phyloP scores from a whole-genome alignment of 257 asterid genomes.

The Solanum chilense region DNA sequence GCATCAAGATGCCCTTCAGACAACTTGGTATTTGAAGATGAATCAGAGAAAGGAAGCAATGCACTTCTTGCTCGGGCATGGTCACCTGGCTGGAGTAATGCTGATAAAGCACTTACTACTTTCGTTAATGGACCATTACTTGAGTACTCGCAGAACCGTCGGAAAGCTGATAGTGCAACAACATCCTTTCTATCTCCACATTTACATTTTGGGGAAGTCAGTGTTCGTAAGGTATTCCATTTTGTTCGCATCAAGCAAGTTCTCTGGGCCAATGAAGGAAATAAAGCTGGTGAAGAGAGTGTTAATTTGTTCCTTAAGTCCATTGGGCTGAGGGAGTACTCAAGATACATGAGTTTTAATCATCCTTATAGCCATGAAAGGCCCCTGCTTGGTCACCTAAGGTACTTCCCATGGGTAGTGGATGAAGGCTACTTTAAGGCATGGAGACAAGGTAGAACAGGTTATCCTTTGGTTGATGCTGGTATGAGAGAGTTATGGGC shows the following conservation, averaged over 20 bases:
- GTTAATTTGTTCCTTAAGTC: constrained; percentile 85
- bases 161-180: constrained; percentile 91
- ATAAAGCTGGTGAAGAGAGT: constrained; percentile 79
- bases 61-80: constrained; percentile 92
- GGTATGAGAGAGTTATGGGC: constrained; percentile 99
- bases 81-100: constrained; percentile 97
- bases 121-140: constrained; percentile 72
- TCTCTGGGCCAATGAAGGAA: constrained; percentile 85
- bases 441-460: constrained; percentile 94
- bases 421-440: constrained; percentile 81
- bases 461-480: constrained; percentile 92
- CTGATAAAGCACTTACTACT: constrained; percentile 68
- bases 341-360: constrained; percentile 84
- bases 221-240: constrained; percentile 83
- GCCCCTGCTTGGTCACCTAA: constrained; percentile 75
- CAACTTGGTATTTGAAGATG: constrained; percentile 69
- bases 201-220: constrained; percentile 81
- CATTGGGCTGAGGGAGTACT: constrained; percentile 84
- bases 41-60: constrained; percentile 77
- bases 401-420: constrained; percentile 78
- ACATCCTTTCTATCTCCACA: constrained; percentile 93
- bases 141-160: constrained; percentile 76
- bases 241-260: constrained; percentile 82
- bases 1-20: constrained; percentile 52
- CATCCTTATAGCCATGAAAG: constrained; percentile 94